These are phyloP conservation scores for Chrysoporthe puriensis DNA, from an alignment of 2,329 filamentous ascomycete species.

Conservation along the genomic window DNA sequence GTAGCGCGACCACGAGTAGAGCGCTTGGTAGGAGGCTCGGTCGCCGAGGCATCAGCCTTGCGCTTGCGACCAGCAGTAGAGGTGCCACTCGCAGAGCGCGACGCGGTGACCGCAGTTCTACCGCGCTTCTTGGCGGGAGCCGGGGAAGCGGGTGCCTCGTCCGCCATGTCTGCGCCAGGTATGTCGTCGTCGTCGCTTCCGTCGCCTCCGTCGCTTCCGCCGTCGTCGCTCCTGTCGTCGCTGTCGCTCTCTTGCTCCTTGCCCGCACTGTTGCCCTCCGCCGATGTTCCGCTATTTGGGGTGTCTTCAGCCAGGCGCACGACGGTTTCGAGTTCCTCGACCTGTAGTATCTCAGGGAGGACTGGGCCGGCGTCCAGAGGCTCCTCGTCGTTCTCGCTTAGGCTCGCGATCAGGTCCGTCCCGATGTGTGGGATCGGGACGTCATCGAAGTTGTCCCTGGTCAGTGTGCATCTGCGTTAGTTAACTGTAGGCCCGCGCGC, in stretches of 20 bases:
- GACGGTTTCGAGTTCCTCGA: slow-evolving; percentile 13
- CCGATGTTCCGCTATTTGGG: background rate
- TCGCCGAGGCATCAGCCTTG: slow-evolving; percentile 13
- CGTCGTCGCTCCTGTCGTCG: slow-evolving; percentile 7
- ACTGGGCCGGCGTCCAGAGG: slow-evolving; percentile 20
- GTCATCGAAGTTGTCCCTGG: slow-evolving; percentile 19
- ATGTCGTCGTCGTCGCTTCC: slow-evolving; percentile 4
- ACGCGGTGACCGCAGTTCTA: slow-evolving; percentile 27
- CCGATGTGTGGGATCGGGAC: slow-evolving; percentile 20
- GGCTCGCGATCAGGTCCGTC: slow-evolving; percentile 21
- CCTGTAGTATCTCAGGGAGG: slow-evolving; percentile 14
- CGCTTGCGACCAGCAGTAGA: slow-evolving; percentile 23
- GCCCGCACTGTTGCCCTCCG: background rate
- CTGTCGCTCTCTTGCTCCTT: slow-evolving; percentile 3
- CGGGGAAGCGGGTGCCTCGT: slow-evolving; percentile 26
- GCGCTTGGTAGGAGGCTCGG: slow-evolving; percentile 22
- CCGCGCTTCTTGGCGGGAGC: slow-evolving; percentile 32
- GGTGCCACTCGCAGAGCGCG: slow-evolving; percentile 22
- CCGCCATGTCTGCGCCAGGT: slow-evolving; percentile 20
- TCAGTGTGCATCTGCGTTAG: background rate
- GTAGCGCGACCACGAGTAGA: slow-evolving; percentile 25
- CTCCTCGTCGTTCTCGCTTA: slow-evolving; percentile 19
- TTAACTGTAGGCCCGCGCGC: background rate
- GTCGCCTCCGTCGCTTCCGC: background rate
- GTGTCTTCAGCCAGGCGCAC: slow-evolving; percentile 1